Evolutionary conservation across 2,329 filamentous ascomycete genomes (phyloP).

Genomic region (Lasiodiplodia citricola): DNA sequence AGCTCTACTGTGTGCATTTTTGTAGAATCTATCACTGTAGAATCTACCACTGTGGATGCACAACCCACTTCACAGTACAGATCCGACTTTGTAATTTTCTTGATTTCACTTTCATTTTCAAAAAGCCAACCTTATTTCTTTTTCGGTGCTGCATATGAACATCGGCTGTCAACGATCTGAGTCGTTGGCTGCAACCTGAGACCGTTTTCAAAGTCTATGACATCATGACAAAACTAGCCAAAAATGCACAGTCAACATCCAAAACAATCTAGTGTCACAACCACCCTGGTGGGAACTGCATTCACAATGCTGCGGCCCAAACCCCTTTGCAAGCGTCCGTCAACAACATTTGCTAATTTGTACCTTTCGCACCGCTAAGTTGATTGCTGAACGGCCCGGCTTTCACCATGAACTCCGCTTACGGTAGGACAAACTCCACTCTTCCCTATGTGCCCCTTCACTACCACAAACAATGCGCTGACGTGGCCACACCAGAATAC

Average conservation of each 20-base stretch:
- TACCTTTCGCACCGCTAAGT: background rate
- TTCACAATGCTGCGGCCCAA: constrained; percentile 7
- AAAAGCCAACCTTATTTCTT: too few relatives aligned
- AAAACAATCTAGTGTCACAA: constrained; percentile 22
- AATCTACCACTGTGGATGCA: too few relatives aligned
- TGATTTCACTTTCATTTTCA: too few relatives aligned
- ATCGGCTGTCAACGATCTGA: background rate
- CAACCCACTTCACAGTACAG: too few relatives aligned
- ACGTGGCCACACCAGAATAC: constrained; percentile 6
- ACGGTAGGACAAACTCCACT: background rate
- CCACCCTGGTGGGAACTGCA: background rate
- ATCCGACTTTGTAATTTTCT: too few relatives aligned
- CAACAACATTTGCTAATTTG: constrained; percentile 6
- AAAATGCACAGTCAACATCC: constrained; percentile 21
- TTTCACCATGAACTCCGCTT: constrained; percentile 12
- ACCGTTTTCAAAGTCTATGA: constrained; percentile 3
- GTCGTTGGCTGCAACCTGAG: background rate
- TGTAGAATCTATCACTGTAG: too few relatives aligned
- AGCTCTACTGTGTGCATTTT: too few relatives aligned
- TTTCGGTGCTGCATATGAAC: background rate
- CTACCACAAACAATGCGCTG: background rate
- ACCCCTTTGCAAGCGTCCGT: background rate
- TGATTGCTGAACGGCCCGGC: background rate
- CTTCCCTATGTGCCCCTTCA: background rate
- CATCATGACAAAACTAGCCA: constrained; percentile 13